Conservation (phyloP, 495 filamentous ascomycete species). For the Tuber microsphaerosporum region DNA sequence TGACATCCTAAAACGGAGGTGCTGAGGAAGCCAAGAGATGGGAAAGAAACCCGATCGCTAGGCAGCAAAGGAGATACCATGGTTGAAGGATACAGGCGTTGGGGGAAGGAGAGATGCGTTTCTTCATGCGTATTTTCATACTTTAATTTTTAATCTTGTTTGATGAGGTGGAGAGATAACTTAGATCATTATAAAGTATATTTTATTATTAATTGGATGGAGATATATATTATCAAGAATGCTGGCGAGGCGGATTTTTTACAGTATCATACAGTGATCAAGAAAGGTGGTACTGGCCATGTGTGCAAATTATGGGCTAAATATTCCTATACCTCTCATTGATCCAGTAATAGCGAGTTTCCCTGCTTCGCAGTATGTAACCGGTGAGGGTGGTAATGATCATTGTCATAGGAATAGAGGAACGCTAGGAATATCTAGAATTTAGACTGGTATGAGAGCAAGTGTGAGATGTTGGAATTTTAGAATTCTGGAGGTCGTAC, state of each 20-base stretch:
- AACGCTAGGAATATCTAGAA: too few species aligned
- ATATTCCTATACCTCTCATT: too few species aligned
- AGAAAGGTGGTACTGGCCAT: background rate
- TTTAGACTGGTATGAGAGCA: too few species aligned
- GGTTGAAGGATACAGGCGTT: background rate
- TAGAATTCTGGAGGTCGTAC: too few species aligned
- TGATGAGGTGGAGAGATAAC: background rate
- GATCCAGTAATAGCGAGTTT: too few species aligned
- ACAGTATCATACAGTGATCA: background rate
- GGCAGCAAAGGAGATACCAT: background rate
- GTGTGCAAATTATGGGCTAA: background rate
- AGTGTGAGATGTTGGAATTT: too few species aligned
- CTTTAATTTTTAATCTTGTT: background rate
- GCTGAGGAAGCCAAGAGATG: background rate
- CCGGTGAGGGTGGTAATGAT: too few species aligned
- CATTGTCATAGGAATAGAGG: too few species aligned
- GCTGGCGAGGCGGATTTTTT: background rate
- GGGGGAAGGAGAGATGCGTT: background rate
- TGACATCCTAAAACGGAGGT: background rate
- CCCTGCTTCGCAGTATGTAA: too few species aligned
- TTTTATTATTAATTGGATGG: background rate
- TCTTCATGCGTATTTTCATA: background rate
- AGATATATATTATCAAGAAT: background rate
- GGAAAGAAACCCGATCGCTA: background rate
- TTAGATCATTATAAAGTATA: background rate